phyloP scores from a whole-genome alignment of 352 stramenopile genomes.

The Phytophthora quininea region DNA sequence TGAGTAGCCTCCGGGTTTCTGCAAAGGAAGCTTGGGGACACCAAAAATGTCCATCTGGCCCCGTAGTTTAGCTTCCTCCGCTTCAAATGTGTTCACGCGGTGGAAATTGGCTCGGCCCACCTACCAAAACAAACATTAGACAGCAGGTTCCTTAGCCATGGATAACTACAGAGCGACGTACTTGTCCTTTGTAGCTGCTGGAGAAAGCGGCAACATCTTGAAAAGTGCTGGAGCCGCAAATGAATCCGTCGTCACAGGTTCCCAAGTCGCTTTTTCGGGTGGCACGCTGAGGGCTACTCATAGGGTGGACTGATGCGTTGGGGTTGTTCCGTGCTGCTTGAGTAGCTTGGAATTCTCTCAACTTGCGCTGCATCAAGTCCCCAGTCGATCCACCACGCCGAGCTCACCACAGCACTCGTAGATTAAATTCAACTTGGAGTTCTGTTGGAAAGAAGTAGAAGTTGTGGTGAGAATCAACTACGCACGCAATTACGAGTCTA shows the following conservation, averaged over 20 bases:
- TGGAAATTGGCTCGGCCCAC: slow-evolving; percentile 50
- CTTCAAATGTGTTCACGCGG: slow-evolving; percentile 60
- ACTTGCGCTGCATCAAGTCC: slow-evolving; percentile 70
- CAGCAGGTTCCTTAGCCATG: neutral
- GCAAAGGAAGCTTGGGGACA: slow-evolving; percentile 51
- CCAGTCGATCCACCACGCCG: slow-evolving; percentile 56
- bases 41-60: slow-evolving; percentile 71
- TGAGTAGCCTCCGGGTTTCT: slow-evolving; percentile 16
- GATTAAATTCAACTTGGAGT: slow-evolving; percentile 63
- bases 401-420: slow-evolving; percentile 67
- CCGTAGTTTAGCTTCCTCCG: slow-evolving; percentile 55
- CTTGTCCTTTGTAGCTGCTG: slow-evolving; percentile 72
- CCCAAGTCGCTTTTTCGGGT: slow-evolving; percentile 33
- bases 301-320: slow-evolving; percentile 13
- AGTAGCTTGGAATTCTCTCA: slow-evolving; percentile 50
- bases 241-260: slow-evolving; percentile 49
- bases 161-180: neutral
- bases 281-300: slow-evolving; percentile 27
- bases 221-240: slow-evolving; percentile 63
- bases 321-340: slow-evolving; percentile 45
- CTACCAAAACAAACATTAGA: slow-evolving; percentile 15
- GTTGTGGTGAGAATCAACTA: neutral
- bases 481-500: neutral
- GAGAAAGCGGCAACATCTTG: slow-evolving; percentile 60
- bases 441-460: slow-evolving; percentile 32